phyloP scores from a whole-genome alignment of 1,284 basidiomycete species.

The Amylostereum areolatum region DNA sequence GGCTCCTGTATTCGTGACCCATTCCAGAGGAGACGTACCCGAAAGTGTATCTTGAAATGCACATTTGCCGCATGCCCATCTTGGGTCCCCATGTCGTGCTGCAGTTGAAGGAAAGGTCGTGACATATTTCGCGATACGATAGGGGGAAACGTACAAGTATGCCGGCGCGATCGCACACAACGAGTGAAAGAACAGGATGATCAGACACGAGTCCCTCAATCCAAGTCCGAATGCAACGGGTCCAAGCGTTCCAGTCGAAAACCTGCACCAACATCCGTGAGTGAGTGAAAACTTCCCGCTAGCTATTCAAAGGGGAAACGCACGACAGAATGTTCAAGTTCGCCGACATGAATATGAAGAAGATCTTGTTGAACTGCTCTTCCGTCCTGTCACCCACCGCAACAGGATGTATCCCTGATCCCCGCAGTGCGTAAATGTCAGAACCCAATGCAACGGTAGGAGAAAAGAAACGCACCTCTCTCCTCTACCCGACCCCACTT shows the following conservation, averaged over 20 bases:
- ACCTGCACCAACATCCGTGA: slow-evolving; percentile 31
- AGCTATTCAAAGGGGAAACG: slow-evolving; percentile 16
- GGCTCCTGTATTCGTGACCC: no score
- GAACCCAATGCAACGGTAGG: background rate
- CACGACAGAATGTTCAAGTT: slow-evolving; percentile 74
- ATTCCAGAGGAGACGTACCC: slow-evolving; percentile 39
- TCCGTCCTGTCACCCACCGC: slow-evolving; percentile 47
- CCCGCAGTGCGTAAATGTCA: background rate
- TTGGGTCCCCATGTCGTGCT: slow-evolving; percentile 84
- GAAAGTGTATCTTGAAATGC: slow-evolving; percentile 73
- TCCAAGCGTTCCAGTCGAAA: slow-evolving; percentile 72
- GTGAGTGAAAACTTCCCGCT: no score
- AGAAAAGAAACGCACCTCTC: slow-evolving; percentile 14
- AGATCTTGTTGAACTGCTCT: slow-evolving; percentile 62
- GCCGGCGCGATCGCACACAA: slow-evolving; percentile 48
- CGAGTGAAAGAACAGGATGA: slow-evolving; percentile 30
- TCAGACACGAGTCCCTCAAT: slow-evolving; percentile 44
- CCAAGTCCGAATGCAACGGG: slow-evolving; percentile 64
- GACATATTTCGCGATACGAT: background rate
- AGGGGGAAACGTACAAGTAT: slow-evolving; percentile 44
- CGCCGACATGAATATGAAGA: slow-evolving; percentile 70
- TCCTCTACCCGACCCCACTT: slow-evolving; percentile 18
- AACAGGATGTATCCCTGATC: slow-evolving; percentile 48
- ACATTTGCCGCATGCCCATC: slow-evolving; percentile 83
- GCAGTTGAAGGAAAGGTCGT: background rate